Base-by-base conservation (phyloP, 176 grass and related monocot genomes). In the Elaeis guineensis region DNA sequence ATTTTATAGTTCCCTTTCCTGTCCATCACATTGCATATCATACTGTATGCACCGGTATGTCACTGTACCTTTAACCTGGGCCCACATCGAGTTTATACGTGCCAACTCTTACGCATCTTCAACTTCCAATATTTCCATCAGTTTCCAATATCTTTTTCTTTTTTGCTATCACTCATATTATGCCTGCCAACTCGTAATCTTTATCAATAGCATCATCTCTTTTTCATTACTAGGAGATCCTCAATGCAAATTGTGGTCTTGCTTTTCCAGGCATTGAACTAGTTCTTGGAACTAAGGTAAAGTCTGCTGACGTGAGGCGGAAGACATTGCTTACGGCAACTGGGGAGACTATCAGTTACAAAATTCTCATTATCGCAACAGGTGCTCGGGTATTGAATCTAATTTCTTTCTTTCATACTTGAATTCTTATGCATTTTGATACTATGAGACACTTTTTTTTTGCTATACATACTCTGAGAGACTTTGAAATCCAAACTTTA, bases 341-440 rank as follows among this genome's bases (percentile, higher is more conserved):
- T 0, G 93, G 93, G 76, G 87, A 97, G 85, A 92, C 87, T 66
- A 97, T 97, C 65, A 97, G 84, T 24, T 97, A 97, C 62, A 89
- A 83, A 69, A 85, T 80, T 32, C 93, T 97, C 51, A 89, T 97
- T 59, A 71, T 97, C 48, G 87, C 87, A 71, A 92, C 93, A 64
- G 93, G 93, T 88, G 93, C 93, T 92, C 84, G 73, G 87, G 93
- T 97, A 85, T 71, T 80, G 78, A 54, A 70, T 72, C 30, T 62
- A 78, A 66, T 76, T 80, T 79, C 35, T 12, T 44, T 44, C 35
- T 44, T 44, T 0, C 2, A 14, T 44, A 12, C 0, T 44, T 44
- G 11, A 44, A 44, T 44, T 44, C 35, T 44, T 44, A 44, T 44
- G 35, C 2, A 0, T 44, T 44, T 12, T 44, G 35, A 11, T 44